A percentile compares a stretch with the other conserved stretches of the same genome.
Conservation (phyloP, 139 green algal genomes). For the Ostreobium quekettii region DNA sequence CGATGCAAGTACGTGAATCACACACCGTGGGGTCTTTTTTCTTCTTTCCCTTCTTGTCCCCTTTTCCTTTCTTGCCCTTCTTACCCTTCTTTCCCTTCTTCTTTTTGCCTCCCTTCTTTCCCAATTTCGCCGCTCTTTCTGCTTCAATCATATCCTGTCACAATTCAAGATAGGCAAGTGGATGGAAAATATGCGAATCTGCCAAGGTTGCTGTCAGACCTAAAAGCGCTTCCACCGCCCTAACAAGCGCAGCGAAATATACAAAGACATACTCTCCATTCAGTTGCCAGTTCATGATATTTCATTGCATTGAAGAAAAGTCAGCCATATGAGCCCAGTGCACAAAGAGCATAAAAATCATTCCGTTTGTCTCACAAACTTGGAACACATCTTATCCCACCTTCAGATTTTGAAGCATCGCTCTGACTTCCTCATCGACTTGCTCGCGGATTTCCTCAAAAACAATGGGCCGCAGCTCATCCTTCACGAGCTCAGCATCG, state of each 20-base stretch:
- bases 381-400: conserved; percentile 25
- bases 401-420: conserved; percentile 81
- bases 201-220: too few relatives aligned
- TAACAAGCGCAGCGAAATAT: too few relatives aligned
- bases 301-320: background rate
- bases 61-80: conserved; percentile 41
- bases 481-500: conserved; percentile 69
- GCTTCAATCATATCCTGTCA: conserved; percentile 61
- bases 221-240: too few relatives aligned
- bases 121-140: conserved; percentile 53
- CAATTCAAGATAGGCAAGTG: too few relatives aligned
- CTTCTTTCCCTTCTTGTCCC: conserved; percentile 62
- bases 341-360: background rate
- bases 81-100: conserved; percentile 48
- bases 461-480: conserved; percentile 76
- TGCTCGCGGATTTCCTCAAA: conserved; percentile 77
- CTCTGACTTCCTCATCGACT: conserved; percentile 79
- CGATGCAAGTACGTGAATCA: background rate
- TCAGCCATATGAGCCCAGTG: background rate
- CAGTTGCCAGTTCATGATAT: too few relatives aligned
- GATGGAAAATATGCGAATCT: too few relatives aligned
- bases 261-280: too few relatives aligned
- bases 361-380: background rate
- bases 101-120: conserved; percentile 46
- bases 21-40: conserved; percentile 74